Conservation (phyloP, 2,329 filamentous ascomycete species). For the Stagonosporopsis rhizophila region DNA sequence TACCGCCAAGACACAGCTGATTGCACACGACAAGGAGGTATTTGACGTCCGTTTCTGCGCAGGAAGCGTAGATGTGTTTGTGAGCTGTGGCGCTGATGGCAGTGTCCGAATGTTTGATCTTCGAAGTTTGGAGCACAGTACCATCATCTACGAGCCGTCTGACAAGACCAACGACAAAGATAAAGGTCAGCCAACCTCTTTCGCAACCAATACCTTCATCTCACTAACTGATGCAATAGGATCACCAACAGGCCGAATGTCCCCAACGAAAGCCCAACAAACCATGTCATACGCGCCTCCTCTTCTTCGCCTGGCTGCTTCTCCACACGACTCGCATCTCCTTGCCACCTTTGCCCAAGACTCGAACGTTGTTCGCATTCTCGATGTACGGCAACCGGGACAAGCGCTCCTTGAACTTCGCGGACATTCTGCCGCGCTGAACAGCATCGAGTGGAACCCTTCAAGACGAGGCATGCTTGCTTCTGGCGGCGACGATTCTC, state of each 20-base stretch:
- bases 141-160: constrained; percentile 97
- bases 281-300: constrained; percentile 71
- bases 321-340: constrained; percentile 92
- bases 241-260: constrained; percentile 62
- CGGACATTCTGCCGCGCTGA: constrained; percentile 84
- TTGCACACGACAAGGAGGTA: constrained; percentile 98
- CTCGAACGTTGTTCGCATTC: constrained; percentile 88
- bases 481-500: constrained; percentile 88
- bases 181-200: constrained; percentile 46
- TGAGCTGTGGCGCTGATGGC: constrained; percentile 95
- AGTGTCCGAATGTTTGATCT: constrained; percentile 99
- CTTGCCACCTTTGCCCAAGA: constrained; percentile 97
- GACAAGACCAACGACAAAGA: constrained; percentile 70
- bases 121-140: constrained; percentile 94
- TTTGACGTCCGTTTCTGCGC: constrained; percentile 98
- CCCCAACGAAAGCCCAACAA: constrained; percentile 77
- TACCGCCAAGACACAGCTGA: constrained; percentile 96
- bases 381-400: constrained; percentile 94
- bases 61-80: constrained; percentile 97
- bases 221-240: constrained; percentile 37
- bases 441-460: constrained; percentile 96
- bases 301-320: constrained; percentile 82
- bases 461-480: constrained; percentile 85
- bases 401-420: constrained; percentile 93
- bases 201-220: no score